phyloP scores from a whole-genome alignment of 345 rosid species.

The Limnanthes douglasii region DNA sequence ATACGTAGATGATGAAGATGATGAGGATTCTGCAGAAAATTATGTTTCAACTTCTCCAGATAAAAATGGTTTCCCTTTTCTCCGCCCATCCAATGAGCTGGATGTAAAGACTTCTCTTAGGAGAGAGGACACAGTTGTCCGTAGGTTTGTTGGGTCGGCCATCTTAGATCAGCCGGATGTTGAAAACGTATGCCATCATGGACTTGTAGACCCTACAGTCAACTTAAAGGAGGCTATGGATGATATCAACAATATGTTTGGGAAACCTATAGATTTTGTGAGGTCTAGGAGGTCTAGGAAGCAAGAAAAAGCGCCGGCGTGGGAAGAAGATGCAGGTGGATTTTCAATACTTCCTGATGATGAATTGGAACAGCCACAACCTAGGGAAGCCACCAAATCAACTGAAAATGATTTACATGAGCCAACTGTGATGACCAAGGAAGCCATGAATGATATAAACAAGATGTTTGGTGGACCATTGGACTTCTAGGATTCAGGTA shows the following conservation, averaged over 20 bases:
- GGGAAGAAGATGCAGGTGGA: conserved; percentile 17
- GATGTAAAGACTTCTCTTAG: conserved; percentile 22
- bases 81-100: conserved; percentile 33
- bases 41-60: conserved; percentile 13
- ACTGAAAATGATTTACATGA: conserved; percentile 44
- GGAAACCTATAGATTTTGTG: conserved; percentile 83
- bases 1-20: conserved; percentile 43
- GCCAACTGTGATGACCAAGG: conserved; percentile 73
- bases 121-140: conserved; percentile 82
- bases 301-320: conserved; percentile 26
- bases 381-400: conserved; percentile 16
- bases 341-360: conserved; percentile 72
- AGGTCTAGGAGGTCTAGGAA: conserved; percentile 51
- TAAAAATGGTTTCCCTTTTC: conserved; percentile 38
- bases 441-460: conserved; percentile 78
- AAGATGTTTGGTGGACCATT: conserved; percentile 74
- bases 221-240: conserved; percentile 95
- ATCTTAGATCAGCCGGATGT: conserved; percentile 59
- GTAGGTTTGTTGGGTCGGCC: conserved; percentile 73
- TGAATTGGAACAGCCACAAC: conserved; percentile 25
- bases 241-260: conserved; percentile 90
- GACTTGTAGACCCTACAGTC: conserved; percentile 91
- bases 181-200: conserved; percentile 96
- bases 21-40: conserved; percentile 16
- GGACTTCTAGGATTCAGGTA: conserved; percentile 33